Base-by-base conservation (phyloP, 495 filamentous ascomycete genomes). In the Hypoxylon intermedium region DNA sequence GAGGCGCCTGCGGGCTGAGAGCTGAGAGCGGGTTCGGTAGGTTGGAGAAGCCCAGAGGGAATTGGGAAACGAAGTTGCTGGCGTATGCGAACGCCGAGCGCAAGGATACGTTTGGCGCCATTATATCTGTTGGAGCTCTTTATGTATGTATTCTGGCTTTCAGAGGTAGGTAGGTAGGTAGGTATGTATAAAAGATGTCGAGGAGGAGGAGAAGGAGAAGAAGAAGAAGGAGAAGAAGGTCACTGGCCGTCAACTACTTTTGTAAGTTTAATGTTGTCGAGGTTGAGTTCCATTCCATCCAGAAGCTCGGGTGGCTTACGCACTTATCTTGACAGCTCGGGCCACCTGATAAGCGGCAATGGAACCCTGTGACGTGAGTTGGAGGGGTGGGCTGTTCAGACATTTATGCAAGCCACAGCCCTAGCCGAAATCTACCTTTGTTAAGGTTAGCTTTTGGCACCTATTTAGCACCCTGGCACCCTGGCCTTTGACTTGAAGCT, bases 51-150 rank as follows among this genome's bases (percentile, higher is more conserved):
- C 56, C 51, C 11, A 68, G 60, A 2, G 70, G 63, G 38, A 63
- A 50, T 44, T 67, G 67, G 13, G 65, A 69, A 36, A 72, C 46
- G 37, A 72, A 42, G 53, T 66, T 64, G 42, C 26, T 65, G 21
- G 67, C 64, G 34, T 65, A 62, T 18, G 64, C 36, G 43, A 67
- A 48, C 23, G 59, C 37, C 21, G 65, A 58, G 15, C 65, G 68
- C 16, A 70, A 24, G 2, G 65, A 68, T 26, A 56, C 24, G n/a
- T 42, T 23, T 3, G 60, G 59, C 34, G 67, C 60, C 68, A 68
- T 70, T 24, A 5, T 50, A 20, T 18, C 16, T 34, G 3, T 38
- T 15, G 5, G 18, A 37, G 18, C 23, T 49, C 23, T 38, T 6
- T 13, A 37, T 12, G 31, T 34, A 37, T 37, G 24, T 37, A 37